Evolutionary conservation across 495 filamentous ascomycete species (phyloP).

Genomic region (Bryoglossum gracile): DNA sequence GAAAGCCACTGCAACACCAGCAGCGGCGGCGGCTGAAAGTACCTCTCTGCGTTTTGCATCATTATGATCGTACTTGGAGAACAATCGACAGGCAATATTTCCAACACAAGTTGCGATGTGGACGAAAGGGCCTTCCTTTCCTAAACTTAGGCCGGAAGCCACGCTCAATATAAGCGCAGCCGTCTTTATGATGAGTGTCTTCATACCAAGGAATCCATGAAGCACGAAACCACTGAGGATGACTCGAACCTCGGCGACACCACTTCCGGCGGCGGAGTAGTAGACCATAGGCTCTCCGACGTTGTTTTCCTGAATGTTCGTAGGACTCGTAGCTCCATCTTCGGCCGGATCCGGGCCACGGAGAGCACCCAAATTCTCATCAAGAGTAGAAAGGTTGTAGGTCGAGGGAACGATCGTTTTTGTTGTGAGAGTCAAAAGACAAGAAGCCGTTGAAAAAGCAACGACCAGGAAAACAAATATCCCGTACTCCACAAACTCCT

Average conservation of each 20-base stretch:
- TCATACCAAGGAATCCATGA: slow-evolving; percentile 88
- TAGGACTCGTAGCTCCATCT: slow-evolving; percentile 35
- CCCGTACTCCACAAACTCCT: slow-evolving; percentile 61
- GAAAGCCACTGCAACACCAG: slow-evolving; percentile 91
- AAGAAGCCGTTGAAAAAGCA: slow-evolving; percentile 64
- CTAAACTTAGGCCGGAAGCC: slow-evolving; percentile 83
- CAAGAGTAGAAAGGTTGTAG: slow-evolving; percentile 75
- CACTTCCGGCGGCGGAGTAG: slow-evolving; percentile 92
- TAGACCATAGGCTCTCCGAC: slow-evolving; percentile 70
- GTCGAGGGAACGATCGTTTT: slow-evolving; percentile 88
- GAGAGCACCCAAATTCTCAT: slow-evolving; percentile 60
- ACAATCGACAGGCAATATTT: slow-evolving; percentile 89
- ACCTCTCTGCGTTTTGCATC: slow-evolving; percentile 82
- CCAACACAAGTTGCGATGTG: slow-evolving; percentile 95
- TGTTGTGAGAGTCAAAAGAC: slow-evolving; percentile 73
- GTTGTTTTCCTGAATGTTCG: slow-evolving; percentile 30
- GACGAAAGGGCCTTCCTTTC: slow-evolving; percentile 96
- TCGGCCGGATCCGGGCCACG: slow-evolving; percentile 13
- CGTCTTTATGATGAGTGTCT: slow-evolving; percentile 83
- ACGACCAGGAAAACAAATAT: slow-evolving; percentile 68
- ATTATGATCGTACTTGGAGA: slow-evolving; percentile 88
- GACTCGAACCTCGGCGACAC: slow-evolving; percentile 95
- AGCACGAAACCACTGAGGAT: slow-evolving; percentile 96
- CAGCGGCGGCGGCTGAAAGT: slow-evolving; percentile 83
- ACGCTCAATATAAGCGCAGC: slow-evolving; percentile 80